These are phyloP conservation scores for Xenosphaeropsis pyriputrescens DNA, from an alignment of 2,329 filamentous ascomycete genomes.

Conservation along the genomic window DNA sequence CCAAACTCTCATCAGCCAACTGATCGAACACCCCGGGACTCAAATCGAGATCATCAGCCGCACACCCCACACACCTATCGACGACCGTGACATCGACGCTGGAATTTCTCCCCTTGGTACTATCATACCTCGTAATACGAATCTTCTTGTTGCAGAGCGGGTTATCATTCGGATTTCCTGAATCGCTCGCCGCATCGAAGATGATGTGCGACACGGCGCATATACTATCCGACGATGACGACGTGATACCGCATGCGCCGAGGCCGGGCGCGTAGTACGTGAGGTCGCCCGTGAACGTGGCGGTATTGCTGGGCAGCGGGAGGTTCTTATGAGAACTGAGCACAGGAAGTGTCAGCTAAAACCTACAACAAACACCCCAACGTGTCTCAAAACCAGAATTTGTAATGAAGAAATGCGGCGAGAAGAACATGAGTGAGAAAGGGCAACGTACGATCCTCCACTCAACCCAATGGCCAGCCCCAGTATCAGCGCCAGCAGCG, in stretches of 20 bases:
- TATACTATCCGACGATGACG: slow-evolving; percentile 38
- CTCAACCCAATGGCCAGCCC: slow-evolving; percentile 19
- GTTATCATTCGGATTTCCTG: slow-evolving; percentile 45
- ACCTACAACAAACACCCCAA: no score
- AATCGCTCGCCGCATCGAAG: slow-evolving; percentile 42
- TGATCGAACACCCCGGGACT: slow-evolving; percentile 24
- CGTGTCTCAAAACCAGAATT: background rate
- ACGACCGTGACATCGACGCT: slow-evolving; percentile 49
- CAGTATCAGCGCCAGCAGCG: slow-evolving; percentile 17
- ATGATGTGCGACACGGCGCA: slow-evolving; percentile 52
- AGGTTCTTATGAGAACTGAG: slow-evolving; percentile 19
- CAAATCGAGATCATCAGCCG: slow-evolving; percentile 25
- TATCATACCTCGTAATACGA: slow-evolving; percentile 35
- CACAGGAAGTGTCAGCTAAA: background rate
- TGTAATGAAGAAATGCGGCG: background rate
- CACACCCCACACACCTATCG: slow-evolving; percentile 38
- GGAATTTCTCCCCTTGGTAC: slow-evolving; percentile 30
- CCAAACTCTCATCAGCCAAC: slow-evolving; percentile 28
- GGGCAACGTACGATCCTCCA: background rate
- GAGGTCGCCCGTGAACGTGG: slow-evolving; percentile 44
- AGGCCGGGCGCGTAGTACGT: slow-evolving; percentile 55
- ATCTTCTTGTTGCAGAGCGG: slow-evolving; percentile 53
- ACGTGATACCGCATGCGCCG: slow-evolving; percentile 53
- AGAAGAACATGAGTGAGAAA: background rate
- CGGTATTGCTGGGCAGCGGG: slow-evolving; percentile 33